These are phyloP conservation scores for Stylonectria norvegica DNA, from an alignment of 2,329 filamentous ascomycete genomes.

Conservation along the genomic window DNA sequence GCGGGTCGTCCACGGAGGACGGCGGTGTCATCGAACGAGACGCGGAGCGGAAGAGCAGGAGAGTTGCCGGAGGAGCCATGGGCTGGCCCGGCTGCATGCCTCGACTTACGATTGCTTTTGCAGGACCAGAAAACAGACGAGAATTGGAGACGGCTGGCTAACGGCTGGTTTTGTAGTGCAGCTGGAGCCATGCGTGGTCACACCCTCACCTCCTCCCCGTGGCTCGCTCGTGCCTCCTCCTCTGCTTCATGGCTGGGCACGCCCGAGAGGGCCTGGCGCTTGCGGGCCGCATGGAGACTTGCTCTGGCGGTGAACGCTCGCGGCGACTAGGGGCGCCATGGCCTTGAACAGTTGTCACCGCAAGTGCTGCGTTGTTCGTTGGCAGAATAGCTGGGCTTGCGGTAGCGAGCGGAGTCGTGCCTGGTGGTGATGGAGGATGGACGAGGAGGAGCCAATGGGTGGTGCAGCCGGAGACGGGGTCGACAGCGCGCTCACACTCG, in stretches of 20 bases:
- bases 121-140: conserved; percentile 9
- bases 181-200: conserved; percentile 16
- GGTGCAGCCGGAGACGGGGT: conserved; percentile 19
- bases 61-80: conserved; percentile 18
- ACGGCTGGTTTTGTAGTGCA: conserved; percentile 24
- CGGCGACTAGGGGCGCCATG: conserved; percentile 18
- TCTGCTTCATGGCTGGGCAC: neutral
- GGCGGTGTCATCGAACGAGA: conserved; percentile 27
- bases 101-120: conserved; percentile 12
- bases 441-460: conserved; percentile 24
- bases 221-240: neutral
- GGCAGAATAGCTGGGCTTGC: conserved; percentile 10
- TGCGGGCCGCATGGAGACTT: conserved; percentile 27
- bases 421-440: conserved; percentile 7
- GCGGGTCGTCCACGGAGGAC: conserved; percentile 24
- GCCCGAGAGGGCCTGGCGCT: conserved; percentile 5
- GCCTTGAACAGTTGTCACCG: conserved; percentile 27
- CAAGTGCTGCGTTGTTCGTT: conserved; percentile 24
- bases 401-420: conserved; percentile 14
- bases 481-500: conserved; percentile 5
- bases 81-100: conserved; percentile 24
- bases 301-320: conserved; percentile 26
- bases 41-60: conserved; percentile 7
- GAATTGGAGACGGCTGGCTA: conserved; percentile 14
- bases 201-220: no score